Percentiles rank a stretch among this genome's conserved stretches.
These are phyloP conservation scores for Sclerotinia minor DNA, from an alignment of 2,329 filamentous ascomycete species.

Conservation along the genomic window DNA sequence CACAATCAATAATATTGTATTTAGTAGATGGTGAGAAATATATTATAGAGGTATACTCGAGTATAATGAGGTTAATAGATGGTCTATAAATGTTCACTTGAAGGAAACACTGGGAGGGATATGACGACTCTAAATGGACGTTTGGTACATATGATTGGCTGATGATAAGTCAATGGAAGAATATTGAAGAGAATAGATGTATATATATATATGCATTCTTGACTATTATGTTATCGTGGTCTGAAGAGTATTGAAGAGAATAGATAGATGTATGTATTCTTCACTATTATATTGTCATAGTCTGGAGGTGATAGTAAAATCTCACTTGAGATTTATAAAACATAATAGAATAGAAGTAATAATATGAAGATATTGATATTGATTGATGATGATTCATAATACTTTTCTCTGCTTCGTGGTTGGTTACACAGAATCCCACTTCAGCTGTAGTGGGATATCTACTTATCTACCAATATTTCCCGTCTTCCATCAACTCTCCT, in stretches of 20 bases:
- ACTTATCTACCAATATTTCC: neutral
- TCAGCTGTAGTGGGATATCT: neutral
- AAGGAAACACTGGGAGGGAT: too few species aligned
- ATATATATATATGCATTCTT: too few species aligned
- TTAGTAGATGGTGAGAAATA: too few species aligned
- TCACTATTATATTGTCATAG: neutral
- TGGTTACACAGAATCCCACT: neutral
- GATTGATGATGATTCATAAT: neutral
- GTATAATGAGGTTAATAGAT: too few species aligned
- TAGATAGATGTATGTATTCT: accelerated
- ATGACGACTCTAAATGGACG: too few species aligned
- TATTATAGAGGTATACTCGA: too few species aligned
- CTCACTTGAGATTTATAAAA: neutral
- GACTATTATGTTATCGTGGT: too few species aligned
- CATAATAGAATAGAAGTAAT: neutral
- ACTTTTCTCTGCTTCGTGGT: neutral
- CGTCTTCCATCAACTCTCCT: neutral
- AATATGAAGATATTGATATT: neutral
- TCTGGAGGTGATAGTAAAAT: neutral
- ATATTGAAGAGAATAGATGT: too few species aligned
- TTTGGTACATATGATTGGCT: too few species aligned
- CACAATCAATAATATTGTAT: too few species aligned
- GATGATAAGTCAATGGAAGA: too few species aligned
- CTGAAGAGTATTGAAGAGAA: neutral
- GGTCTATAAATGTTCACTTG: too few species aligned